Base-by-base conservation (phyloP, 768 basidiomycete species). In the Pulveroboletus sp. region DNA sequence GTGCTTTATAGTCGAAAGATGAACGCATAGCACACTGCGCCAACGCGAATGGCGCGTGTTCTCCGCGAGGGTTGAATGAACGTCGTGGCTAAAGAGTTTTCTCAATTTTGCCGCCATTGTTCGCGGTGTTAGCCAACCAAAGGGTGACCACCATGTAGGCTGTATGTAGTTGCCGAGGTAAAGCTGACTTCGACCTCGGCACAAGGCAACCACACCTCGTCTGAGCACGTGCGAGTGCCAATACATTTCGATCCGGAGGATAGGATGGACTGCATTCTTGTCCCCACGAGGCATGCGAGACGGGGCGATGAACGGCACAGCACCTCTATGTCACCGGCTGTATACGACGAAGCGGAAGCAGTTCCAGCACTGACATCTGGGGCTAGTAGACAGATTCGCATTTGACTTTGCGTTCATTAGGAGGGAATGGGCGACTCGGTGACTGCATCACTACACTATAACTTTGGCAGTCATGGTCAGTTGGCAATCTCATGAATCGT, bases 41-140 rank as follows among this genome's bases (percentile, higher is more conserved):
- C 18, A 39, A 68, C 39, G 66, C 64, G 61, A 66, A 44, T 43
- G 27, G 43, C 38, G 68, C 68, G 43, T 68, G 68, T 66, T 62
- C 51, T 47, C 57, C 68, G 57, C 63, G 59, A 61, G 66, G 67
- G 50, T 38, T 10, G 24, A 50, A 47, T 51, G 49, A 46, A 35
- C 51, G 41, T 57, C 37, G 47, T 55, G 60, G 58, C 39, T 46
- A 37, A n/a, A 35, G 46, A 44, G 15, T 18, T 38, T 28, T 44
- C 49, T 31, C 48, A 21, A 46, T 51, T 57, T 40, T 51, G 28
- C 46, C 30, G 50, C 42, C 52, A 49, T 54, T 33, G 37, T 47
- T 52, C 39, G 62, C 52, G 21, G 49, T 47, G 42, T 37, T 37
- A 2, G 36, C 36, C n/a, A 36, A n/a, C 36, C n/a, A 36, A n/a